Base-by-base conservation (phyloP, 2,329 filamentous ascomycete species). In the Fusarium illudens region DNA sequence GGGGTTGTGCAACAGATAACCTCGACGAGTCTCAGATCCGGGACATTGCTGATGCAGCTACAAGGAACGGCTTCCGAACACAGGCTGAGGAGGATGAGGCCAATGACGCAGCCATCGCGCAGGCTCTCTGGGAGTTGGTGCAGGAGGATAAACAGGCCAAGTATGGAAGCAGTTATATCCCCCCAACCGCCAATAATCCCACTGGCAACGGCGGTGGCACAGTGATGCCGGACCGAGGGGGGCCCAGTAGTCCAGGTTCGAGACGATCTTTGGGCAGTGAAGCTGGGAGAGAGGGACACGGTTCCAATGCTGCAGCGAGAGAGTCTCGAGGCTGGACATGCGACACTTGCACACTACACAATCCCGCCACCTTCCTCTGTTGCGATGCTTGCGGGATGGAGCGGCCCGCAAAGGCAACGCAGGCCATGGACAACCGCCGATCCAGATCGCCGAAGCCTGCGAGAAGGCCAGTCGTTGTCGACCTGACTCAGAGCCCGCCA, bases 81-180 rank as follows among this genome's bases (percentile, higher is more conserved):
- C 87, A 92, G 73, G 93, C 93, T 0, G 93, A 96, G 69, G 92
- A 96, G 76, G 93, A 97, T 58, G 90, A 94, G 71, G 94, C 93
- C 4, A 96, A 97, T 72, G 93, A 97, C 58, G 85, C 87, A 22
- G 94, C 94, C 6, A 97, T 97, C 64, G 89, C 93, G 55, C 89
- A 94, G 73, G 94, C 94, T 0, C 83, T 96, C 30, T 94, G 92
- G 82, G 94, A 97, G 73, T 83, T 97, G 17, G 90, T 96, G 25
- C 91, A 96, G 75, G 89, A 97, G 75, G 94, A 97, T 65, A 87
- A 91, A 65, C 79, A 77, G 64, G 73, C 73, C 36, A 84, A 84
- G 70, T 86, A 88, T 66, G 87, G 88, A n/a, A 78, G 81, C 56
- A 83, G 80, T 15, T 85, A 89, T 72, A 81, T 86, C 56, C 74